Percentiles rank a stretch among this genome's conserved stretches.
Evolutionary conservation across 139 green algal genomes (phyloP).

Genomic region (Chlorella sp.): DNA sequence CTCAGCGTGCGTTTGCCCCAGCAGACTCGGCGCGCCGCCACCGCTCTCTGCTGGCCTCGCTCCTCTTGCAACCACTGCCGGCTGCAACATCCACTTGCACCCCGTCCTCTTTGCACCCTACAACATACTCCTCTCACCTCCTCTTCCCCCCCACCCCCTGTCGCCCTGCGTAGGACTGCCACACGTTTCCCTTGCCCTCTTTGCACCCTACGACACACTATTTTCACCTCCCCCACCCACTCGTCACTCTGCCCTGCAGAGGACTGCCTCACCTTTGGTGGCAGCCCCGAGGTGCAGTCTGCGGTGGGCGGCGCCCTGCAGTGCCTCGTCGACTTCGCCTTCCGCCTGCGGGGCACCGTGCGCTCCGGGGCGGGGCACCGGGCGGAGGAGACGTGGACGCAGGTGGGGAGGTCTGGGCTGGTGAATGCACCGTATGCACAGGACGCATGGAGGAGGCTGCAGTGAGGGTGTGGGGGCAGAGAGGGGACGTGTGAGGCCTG

Average conservation of each 20-base stretch:
- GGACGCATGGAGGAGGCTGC: background rate
- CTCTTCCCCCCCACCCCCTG: too few species aligned
- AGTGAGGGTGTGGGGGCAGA: background rate
- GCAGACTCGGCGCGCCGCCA: too few species aligned
- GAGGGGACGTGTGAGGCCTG: background rate
- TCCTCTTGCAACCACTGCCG: too few species aligned
- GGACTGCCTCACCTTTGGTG: constrained; percentile 38
- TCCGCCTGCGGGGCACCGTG: constrained; percentile 21
- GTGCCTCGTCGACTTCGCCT: constrained; percentile 7
- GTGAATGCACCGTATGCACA: background rate
- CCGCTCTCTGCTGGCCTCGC: too few species aligned
- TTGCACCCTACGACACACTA: too few species aligned
- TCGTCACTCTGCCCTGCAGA: background rate
- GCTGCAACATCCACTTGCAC: too few species aligned
- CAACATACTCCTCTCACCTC: too few species aligned
- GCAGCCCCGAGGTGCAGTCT: background rate
- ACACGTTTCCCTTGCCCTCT: too few species aligned
- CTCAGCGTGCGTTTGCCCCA: too few species aligned
- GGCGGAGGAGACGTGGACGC: constrained; percentile 15
- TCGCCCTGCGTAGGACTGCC: background rate
- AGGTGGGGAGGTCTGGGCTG: constrained; percentile 4
- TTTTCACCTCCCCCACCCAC: too few species aligned
- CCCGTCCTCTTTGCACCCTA: too few species aligned
- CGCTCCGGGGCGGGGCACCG: background rate
- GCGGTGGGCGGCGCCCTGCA: constrained; percentile 30